Base-by-base conservation (phyloP, 2,329 filamentous ascomycete species). In the Colletotrichum horii region DNA sequence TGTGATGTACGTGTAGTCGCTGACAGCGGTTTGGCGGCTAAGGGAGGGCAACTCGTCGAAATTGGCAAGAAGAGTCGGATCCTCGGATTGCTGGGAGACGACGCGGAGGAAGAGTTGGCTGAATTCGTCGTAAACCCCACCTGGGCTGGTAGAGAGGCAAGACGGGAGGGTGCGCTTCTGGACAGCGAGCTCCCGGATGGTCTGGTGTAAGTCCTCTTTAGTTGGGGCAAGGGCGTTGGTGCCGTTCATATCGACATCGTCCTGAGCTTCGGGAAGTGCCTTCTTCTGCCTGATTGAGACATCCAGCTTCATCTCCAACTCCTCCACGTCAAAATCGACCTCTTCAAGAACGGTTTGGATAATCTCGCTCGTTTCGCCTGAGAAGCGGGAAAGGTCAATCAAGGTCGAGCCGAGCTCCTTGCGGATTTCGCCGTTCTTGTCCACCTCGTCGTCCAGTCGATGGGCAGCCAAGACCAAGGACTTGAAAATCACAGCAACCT, bases 281-380 rank as follows among this genome's bases (percentile, higher is more conserved):
- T 90, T 87, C 73, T 79, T 87, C 9, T 90, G 89, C 55, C 93
- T 90, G 76, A 96, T 91, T 12, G 92, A 91, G 11, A 93, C 91
- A 71, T 95, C 93, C 24, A 97, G 88, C 78, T 92, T 93, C 85
- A 95, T 89, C 84, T 97, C 94, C 22, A 97, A 85, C 64, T 92
- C 90, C 76, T 95, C 91, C 60, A 97, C 90, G 80, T 97, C 93
- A 75, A 95, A 89, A 15, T 93, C 90, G 9, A 92, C 90, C 55
- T 93, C 91, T 43, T 91, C 87, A 48, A 96, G 89, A 6, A 93
- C 90, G n/a, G 88, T 88, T 76, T 92, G 89, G 73, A 97, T 91
- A n/a, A 93, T 87, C 30, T 90, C 88, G 15, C 92, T 92, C 26
- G 91, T 86, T 52, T 88, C 88, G 34, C 89, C 90, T 11, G 89